These are phyloP conservation scores for Trametes gibbosa DNA, from an alignment of 768 basidiomycete genomes.

Conservation along the genomic window DNA sequence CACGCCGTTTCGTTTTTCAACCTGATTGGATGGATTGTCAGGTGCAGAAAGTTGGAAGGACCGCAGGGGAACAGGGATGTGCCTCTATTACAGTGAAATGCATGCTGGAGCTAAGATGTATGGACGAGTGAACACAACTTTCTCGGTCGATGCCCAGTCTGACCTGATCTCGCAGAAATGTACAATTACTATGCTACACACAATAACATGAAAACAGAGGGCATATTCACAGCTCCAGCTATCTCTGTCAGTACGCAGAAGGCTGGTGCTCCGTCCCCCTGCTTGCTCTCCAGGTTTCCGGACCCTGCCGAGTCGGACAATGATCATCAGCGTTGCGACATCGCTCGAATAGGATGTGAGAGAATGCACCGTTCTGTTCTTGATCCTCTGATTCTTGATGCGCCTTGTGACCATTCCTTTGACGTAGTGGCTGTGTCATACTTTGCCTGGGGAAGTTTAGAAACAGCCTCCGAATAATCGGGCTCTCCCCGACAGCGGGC, in stretches of 20 bases:
- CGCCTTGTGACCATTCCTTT: constrained; percentile 40
- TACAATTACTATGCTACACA: too few relatives aligned
- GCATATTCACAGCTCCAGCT: not conserved
- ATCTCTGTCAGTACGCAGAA: not conserved
- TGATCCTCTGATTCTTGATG: constrained; percentile 39
- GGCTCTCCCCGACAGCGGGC: constrained; percentile 52
- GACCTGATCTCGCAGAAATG: not conserved
- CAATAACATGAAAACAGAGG: not conserved
- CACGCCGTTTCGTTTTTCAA: not conserved
- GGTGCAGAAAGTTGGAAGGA: constrained; percentile 16
- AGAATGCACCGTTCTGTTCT: constrained; percentile 39
- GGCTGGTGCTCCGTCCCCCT: constrained; percentile 24
- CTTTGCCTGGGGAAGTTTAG: constrained; percentile 33
- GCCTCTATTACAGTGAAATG: not conserved
- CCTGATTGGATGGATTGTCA: not conserved
- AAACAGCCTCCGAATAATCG: constrained; percentile 44
- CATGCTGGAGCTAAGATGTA: not conserved
- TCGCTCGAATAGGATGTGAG: not conserved
- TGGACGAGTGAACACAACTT: not conserved
- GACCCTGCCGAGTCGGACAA: constrained; percentile 11
- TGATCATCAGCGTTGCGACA: not conserved
- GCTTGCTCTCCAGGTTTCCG: constrained; percentile 25
- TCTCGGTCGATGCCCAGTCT: too few relatives aligned
- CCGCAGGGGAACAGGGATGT: constrained; percentile 15
- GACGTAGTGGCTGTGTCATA: constrained; percentile 36